Percentiles rank a stretch among this genome's conserved stretches.
These are phyloP conservation scores for Clitopilus hobsonii DNA, from an alignment of 768 basidiomycete genomes.

Conservation along the genomic window DNA sequence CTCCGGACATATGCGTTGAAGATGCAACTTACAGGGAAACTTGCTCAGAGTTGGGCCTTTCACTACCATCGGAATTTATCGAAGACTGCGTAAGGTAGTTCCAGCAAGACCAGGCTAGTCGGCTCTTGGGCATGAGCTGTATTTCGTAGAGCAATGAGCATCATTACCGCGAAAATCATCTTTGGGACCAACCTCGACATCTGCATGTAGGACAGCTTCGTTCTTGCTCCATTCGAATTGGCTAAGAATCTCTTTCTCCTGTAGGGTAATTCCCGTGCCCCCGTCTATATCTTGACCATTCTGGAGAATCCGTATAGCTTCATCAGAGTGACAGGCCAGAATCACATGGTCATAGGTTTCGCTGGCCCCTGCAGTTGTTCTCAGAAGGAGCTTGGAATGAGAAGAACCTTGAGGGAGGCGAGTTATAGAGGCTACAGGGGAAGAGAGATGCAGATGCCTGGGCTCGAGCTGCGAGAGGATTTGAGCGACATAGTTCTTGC, in stretches of 20 bases:
- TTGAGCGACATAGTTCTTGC: slow-evolving; percentile 61
- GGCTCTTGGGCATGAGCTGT: slow-evolving; percentile 63
- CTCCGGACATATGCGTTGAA: neutral
- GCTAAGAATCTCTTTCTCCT: slow-evolving; percentile 53
- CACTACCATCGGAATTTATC: slow-evolving; percentile 25
- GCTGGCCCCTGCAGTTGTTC: slow-evolving; percentile 39
- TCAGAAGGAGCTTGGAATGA: slow-evolving; percentile 34
- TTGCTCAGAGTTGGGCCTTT: slow-evolving; percentile 47
- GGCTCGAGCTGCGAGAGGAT: slow-evolving; percentile 52
- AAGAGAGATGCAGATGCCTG: slow-evolving; percentile 53
- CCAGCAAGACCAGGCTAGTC: slow-evolving; percentile 72
- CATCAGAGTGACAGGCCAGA: slow-evolving; percentile 69
- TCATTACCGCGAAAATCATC: neutral
- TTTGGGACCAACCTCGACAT: slow-evolving; percentile 44
- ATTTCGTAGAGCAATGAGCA: neutral
- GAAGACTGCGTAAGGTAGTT: slow-evolving; percentile 64
- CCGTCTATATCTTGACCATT: slow-evolving; percentile 31
- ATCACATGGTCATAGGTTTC: slow-evolving; percentile 66
- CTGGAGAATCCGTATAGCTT: slow-evolving; percentile 45
- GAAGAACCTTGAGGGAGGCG: slow-evolving; percentile 1
- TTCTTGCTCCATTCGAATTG: slow-evolving; percentile 67
- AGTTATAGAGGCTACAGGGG: slow-evolving; percentile 42
- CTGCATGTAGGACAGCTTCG: slow-evolving; percentile 63
- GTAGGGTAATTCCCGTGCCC: slow-evolving; percentile 30
- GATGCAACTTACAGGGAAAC: slow-evolving; percentile 51